phyloP scores from a whole-genome alignment of 176 grass and related monocot genomes.

The Triticum turgidum region DNA sequence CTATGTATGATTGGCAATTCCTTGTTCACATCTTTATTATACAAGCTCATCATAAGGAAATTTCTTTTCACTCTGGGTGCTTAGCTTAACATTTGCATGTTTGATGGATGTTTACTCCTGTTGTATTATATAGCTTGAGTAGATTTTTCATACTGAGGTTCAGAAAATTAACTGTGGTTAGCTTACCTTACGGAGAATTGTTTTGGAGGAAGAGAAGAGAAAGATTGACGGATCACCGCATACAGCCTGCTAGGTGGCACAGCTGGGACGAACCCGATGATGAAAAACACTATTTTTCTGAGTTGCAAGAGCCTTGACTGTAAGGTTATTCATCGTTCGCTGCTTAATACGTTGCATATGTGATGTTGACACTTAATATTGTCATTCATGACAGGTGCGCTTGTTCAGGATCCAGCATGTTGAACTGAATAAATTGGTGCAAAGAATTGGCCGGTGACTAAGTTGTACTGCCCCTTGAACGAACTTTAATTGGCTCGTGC shows the following conservation, averaged over 20 bases:
- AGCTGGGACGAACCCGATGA: slow-evolving; percentile 51
- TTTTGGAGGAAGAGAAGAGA: slow-evolving; percentile 10
- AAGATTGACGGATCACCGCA: slow-evolving; percentile 42
- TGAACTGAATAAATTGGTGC: slow-evolving; percentile 41
- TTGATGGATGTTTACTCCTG: neutral
- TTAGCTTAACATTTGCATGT: neutral
- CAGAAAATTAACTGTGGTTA: neutral
- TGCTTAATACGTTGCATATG: neutral
- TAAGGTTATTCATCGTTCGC: neutral
- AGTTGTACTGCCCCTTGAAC: slow-evolving; percentile 35
- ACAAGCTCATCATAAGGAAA: neutral
- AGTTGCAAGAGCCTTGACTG: neutral
- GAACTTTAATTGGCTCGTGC: slow-evolving; percentile 44
- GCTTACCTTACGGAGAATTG: slow-evolving; percentile 37
- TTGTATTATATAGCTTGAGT: neutral
- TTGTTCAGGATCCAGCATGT: slow-evolving; percentile 30
- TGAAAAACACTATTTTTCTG: slow-evolving; percentile 13
- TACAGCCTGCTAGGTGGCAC: slow-evolving; percentile 50
- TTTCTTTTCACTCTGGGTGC: neutral
- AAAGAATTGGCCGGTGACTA: slow-evolving; percentile 54
- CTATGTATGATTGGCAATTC: neutral
- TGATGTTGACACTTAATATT: neutral
- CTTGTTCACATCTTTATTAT: neutral
- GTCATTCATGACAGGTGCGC: slow-evolving; percentile 33
- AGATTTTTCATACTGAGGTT: neutral